Conservation (phyloP, 805 yeast species). For the Metschnikowia reukaufii region DNA sequence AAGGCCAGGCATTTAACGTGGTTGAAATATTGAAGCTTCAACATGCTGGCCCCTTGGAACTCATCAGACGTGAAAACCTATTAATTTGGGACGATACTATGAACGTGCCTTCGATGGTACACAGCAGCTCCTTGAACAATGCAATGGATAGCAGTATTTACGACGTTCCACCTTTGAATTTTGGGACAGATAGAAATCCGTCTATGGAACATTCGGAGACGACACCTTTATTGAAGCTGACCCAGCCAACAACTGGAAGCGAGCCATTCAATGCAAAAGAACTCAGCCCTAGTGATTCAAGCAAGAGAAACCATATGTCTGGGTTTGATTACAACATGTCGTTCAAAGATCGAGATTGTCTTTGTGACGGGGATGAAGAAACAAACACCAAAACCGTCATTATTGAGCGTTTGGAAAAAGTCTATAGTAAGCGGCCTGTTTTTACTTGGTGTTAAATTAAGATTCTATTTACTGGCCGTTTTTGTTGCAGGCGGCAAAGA, state of each 20-base stretch:
- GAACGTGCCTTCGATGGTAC: conserved; percentile 48
- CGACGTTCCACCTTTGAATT: conserved; percentile 12
- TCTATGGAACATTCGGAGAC: conserved; percentile 3
- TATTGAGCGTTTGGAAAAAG: conserved; percentile 59
- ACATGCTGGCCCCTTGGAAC: conserved; percentile 65
- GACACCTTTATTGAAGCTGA: conserved; percentile 6
- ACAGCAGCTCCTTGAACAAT: conserved; percentile 31
- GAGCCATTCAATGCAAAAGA: background rate
- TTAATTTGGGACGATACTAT: conserved; percentile 60
- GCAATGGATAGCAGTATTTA: conserved; percentile 41
- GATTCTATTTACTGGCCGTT: background rate
- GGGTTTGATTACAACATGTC: conserved; percentile 26
- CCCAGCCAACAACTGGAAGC: background rate
- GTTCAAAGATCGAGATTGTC: conserved; percentile 6
- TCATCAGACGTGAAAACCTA: conserved; percentile 57
- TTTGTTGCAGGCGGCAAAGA: conserved; percentile 15
- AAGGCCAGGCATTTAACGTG: conserved; percentile 77
- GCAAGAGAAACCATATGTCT: conserved; percentile 16
- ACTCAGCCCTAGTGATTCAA: background rate
- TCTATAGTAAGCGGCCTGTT: conserved; percentile 56
- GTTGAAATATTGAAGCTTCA: conserved; percentile 60
- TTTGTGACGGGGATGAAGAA: conserved; percentile 1
- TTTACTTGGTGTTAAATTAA: conserved; percentile 56
- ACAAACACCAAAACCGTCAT: conserved; percentile 48
- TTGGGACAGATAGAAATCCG: background rate